phyloP scores from a whole-genome alignment of 208 protist genomes.

The Trypanosoma lewisi region DNA sequence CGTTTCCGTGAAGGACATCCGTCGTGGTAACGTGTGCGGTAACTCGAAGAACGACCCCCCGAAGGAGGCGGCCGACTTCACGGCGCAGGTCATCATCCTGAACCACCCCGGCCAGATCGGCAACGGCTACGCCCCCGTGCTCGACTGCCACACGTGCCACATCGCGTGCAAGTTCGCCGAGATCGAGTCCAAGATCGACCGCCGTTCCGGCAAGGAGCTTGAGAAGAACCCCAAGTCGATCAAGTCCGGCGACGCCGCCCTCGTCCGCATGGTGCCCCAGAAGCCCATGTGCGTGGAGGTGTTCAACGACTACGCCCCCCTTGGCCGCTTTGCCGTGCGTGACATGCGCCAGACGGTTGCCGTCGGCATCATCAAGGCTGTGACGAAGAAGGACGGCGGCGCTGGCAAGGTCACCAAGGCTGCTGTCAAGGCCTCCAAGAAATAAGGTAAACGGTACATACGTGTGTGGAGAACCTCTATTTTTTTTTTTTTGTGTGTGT shows the following conservation, averaged over 20 bases:
- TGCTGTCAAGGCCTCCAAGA: constrained; percentile 59
- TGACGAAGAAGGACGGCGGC: constrained; percentile 91
- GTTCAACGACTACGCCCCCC: constrained; percentile 92
- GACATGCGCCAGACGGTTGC: constrained; percentile 96
- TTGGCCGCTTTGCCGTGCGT: constrained; percentile 95
- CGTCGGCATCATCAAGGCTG: constrained; percentile 95
- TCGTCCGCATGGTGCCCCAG: constrained; percentile 82
- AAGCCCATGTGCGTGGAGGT: constrained; percentile 95
- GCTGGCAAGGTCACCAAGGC: constrained; percentile 81
- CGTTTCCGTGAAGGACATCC: no score
- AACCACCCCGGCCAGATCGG: no score
- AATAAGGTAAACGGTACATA: constrained; percentile 28
- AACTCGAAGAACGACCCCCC: no score
- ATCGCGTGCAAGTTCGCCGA: no score
- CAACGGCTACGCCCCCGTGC: no score
- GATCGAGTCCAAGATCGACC: no score
- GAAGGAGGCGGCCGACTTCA: no score
- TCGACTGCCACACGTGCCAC: no score
- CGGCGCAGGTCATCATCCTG: no score
- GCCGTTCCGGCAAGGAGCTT: constrained; percentile 89
- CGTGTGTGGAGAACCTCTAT: neutral
- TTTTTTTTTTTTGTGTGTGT: constrained; percentile 20
- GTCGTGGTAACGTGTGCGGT: no score
- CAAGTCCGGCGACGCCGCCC: constrained; percentile 62
- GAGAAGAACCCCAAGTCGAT: constrained; percentile 82